Conservation (phyloP, 1,284 basidiomycete species). For the Leccinum holopus region DNA sequence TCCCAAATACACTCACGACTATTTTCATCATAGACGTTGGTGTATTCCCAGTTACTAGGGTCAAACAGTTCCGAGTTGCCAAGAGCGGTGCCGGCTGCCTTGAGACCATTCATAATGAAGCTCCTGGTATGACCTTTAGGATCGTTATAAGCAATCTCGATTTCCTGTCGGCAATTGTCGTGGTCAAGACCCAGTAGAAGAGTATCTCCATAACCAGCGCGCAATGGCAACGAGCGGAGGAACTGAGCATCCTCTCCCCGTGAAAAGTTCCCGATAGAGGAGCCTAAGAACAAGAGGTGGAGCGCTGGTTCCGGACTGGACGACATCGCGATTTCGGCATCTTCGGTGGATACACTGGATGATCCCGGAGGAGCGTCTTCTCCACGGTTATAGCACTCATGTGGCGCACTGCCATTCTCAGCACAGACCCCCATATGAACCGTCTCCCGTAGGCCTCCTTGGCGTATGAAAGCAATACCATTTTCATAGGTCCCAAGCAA, state of each 20-base stretch:
- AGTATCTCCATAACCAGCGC: slow-evolving; percentile 68
- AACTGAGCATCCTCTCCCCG: slow-evolving; percentile 74
- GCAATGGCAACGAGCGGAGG: slow-evolving; percentile 76
- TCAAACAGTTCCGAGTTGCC: slow-evolving; percentile 64
- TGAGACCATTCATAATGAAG: slow-evolving; percentile 93
- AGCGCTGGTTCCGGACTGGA: slow-evolving; percentile 53
- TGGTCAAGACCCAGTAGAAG: slow-evolving; percentile 85
- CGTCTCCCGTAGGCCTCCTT: slow-evolving; percentile 50
- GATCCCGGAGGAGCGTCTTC: slow-evolving; percentile 38
- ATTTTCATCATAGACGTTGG: slow-evolving; percentile 71
- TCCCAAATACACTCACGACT: slow-evolving; percentile 51
- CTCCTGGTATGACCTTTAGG: slow-evolving; percentile 70
- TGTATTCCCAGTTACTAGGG: slow-evolving; percentile 80
- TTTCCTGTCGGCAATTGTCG: slow-evolving; percentile 62
- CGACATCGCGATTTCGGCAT: slow-evolving; percentile 33
- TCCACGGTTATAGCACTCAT: slow-evolving; percentile 7
- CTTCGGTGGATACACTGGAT: slow-evolving; percentile 25
- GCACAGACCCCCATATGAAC: not conserved
- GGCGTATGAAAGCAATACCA: slow-evolving; percentile 65
- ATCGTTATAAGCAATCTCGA: slow-evolving; percentile 87
- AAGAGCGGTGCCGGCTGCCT: slow-evolving; percentile 57
- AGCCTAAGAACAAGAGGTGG: slow-evolving; percentile 92
- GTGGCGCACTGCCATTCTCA: not conserved
- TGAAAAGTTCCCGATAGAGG: slow-evolving; percentile 91
- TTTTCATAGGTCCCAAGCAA: slow-evolving; percentile 90